Evolutionary conservation across 1,139 yeast genomes (phyloP).

Genomic region (Pichia sorboxylosa): DNA sequence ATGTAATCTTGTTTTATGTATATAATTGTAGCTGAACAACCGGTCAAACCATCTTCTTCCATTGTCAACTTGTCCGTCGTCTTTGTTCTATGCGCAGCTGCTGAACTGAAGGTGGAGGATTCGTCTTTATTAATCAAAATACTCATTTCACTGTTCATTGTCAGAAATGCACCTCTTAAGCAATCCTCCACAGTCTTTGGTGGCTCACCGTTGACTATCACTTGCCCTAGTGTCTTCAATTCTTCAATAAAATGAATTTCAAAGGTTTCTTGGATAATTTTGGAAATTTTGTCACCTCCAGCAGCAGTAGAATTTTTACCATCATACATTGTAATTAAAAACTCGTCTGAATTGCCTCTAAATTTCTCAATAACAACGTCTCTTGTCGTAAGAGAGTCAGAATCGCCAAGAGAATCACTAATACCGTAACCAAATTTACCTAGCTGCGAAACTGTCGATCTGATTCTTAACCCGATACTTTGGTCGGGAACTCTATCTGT

Average conservation of each 20-base stretch:
- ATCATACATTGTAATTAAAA: slow-evolving; percentile 75
- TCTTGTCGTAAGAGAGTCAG: slow-evolving; percentile 57
- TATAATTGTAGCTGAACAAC: slow-evolving; percentile 74
- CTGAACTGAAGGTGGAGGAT: slow-evolving; percentile 24
- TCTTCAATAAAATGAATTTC: slow-evolving; percentile 55
- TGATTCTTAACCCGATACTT: slow-evolving; percentile 66
- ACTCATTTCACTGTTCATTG: slow-evolving; percentile 74
- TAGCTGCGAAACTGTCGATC: slow-evolving; percentile 83
- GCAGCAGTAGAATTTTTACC: slow-evolving; percentile 50
- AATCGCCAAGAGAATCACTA: slow-evolving; percentile 71
- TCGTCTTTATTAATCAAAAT: slow-evolving; percentile 23
- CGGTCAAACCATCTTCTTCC: slow-evolving; percentile 65
- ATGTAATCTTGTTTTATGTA: slow-evolving; percentile 62
- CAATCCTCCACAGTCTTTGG: slow-evolving; percentile 53
- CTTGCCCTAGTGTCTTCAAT: slow-evolving; percentile 36
- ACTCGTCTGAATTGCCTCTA: slow-evolving; percentile 65
- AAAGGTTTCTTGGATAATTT: slow-evolving; percentile 62
- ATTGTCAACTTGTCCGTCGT: slow-evolving; percentile 29
- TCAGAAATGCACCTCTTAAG: slow-evolving; percentile 66
- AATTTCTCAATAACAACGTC: slow-evolving; percentile 84
- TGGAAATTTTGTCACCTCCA: slow-evolving; percentile 61
- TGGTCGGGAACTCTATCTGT: slow-evolving; percentile 83
- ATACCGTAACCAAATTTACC: slow-evolving; percentile 81
- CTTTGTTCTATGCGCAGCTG: slow-evolving; percentile 26
- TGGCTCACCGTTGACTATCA: slow-evolving; percentile 29